Base-by-base conservation (phyloP, 495 filamentous ascomycete genomes). In the Chaetomidium leptoderma region DNA sequence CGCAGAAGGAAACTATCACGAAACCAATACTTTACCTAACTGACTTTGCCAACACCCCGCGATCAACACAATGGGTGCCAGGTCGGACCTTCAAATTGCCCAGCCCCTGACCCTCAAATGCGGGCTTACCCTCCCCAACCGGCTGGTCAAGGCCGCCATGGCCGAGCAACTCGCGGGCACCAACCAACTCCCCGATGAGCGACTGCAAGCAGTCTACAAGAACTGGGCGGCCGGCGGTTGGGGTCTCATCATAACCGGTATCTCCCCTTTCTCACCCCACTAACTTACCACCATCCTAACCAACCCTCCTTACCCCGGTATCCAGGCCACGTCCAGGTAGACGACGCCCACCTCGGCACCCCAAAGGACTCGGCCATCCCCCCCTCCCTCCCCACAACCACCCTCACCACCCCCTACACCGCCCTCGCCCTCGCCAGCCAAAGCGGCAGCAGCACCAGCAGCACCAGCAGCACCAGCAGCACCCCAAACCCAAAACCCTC, bases 311-410 rank as follows among this genome's bases (percentile, higher is more conserved):
- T 42, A 53, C 47, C 48, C 46, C 8, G 7, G 6, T 8, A 53
- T 48, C 80, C 46, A 83, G 52, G 52, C 40, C 26, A 84, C 55
- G 76, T 84, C 47, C 76, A 83, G 64, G 78, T 85, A 44, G 82
- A 84, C 65, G 70, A 74, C 5, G 67, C 73, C 39, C 78, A 83
- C 67, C 63, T 78, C 10, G 81, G 77, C 19, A 60, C 46, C 3
- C 71, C 75, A 4, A 60, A 61, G 16, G 78, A 81, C 45, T 54
- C 78, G 16, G 70, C 76, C 53, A 60, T 81, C 13, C 52, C 72
- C 30, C 50, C 63, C 19, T 66, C 55, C 43, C 53, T 73, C n/a
- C 57, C 56, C 3, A 65, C 69, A 46, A 58, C 62, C 13, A 56
- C 62, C 27, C 63, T 75, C 0, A 33, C 79, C 42, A 62, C 64